Conservation (phyloP, 2,329 filamentous ascomycete genomes). For the Diaporthe capsici region DNA sequence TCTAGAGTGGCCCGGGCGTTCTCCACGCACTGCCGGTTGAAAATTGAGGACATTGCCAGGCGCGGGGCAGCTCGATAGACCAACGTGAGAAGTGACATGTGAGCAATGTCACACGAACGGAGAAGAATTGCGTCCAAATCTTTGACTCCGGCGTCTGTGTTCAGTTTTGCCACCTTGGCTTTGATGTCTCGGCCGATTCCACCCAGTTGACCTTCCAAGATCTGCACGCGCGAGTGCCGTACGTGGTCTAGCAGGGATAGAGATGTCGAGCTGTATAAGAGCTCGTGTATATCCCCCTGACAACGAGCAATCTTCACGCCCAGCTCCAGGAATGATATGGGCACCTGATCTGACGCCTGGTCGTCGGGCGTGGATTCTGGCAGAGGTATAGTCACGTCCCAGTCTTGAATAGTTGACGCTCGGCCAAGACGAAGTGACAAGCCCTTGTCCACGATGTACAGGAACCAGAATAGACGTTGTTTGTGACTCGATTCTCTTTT, state of each 20-base stretch:
- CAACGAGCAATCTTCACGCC: background rate
- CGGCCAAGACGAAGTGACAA: slow-evolving; percentile 5
- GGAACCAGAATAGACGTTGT: background rate
- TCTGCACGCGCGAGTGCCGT: background rate
- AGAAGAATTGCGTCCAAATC: background rate
- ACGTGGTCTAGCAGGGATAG: background rate
- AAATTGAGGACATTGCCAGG: background rate
- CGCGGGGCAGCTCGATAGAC: background rate
- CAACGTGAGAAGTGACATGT: background rate
- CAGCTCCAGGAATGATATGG: background rate
- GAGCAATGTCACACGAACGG: background rate
- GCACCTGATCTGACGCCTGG: background rate
- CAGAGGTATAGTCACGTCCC: slow-evolving; percentile 11
- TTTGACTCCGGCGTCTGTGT: background rate
- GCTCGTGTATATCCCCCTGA: background rate
- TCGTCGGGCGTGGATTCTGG: background rate
- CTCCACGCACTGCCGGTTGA: background rate
- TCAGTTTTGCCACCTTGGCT: background rate
- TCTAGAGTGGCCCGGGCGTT: background rate
- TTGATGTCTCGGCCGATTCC: background rate
- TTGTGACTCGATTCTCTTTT: background rate
- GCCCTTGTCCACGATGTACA: background rate
- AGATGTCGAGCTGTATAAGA: background rate
- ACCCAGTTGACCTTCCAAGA: background rate
- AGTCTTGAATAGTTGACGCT: slow-evolving; percentile 1